Conservation (phyloP, 1,284 basidiomycete species). For the Melanopsichium pennsylvanicum region DNA sequence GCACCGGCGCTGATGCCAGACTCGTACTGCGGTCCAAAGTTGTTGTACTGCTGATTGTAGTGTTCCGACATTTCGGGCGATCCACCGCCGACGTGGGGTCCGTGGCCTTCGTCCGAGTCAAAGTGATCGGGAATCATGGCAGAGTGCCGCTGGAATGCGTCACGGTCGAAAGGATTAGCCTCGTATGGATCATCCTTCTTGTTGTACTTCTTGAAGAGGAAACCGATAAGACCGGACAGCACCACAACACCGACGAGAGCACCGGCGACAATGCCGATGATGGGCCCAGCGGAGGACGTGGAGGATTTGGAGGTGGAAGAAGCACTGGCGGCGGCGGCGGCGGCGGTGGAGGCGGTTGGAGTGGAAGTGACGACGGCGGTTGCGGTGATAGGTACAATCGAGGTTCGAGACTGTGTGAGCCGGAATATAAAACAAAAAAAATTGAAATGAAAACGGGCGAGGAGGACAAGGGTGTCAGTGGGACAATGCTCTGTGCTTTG, state of each 20-base stretch:
- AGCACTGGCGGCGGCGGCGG: slow-evolving; percentile 16
- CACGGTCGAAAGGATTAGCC: slow-evolving; percentile 63
- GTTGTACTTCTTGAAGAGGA: slow-evolving; percentile 62
- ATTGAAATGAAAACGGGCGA: neutral
- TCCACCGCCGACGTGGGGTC: slow-evolving; percentile 11
- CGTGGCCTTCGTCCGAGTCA: slow-evolving; percentile 55
- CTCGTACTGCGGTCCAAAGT: slow-evolving; percentile 37
- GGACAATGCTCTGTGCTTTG: neutral
- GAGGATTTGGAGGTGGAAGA: slow-evolving; percentile 32
- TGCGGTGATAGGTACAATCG: slow-evolving; percentile 35
- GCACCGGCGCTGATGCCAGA: slow-evolving; percentile 42
- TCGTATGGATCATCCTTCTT: slow-evolving; percentile 62
- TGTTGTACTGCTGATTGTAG: slow-evolving; percentile 47
- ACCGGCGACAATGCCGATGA: slow-evolving; percentile 66
- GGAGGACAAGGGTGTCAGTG: slow-evolving; percentile 5
- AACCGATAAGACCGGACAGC: slow-evolving; percentile 61
- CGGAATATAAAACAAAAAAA: neutral
- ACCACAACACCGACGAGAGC: slow-evolving; percentile 64
- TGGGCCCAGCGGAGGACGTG: slow-evolving; percentile 53
- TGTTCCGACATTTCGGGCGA: slow-evolving; percentile 50
- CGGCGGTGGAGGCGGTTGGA: slow-evolving; percentile 13
- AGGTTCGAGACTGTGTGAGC: slow-evolving; percentile 14
- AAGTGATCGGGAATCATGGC: slow-evolving; percentile 64
- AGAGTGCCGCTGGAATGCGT: slow-evolving; percentile 62
- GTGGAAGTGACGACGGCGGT: slow-evolving; percentile 45